phyloP scores from a whole-genome alignment of 257 asterid species.

The Nicotiana otophora region DNA sequence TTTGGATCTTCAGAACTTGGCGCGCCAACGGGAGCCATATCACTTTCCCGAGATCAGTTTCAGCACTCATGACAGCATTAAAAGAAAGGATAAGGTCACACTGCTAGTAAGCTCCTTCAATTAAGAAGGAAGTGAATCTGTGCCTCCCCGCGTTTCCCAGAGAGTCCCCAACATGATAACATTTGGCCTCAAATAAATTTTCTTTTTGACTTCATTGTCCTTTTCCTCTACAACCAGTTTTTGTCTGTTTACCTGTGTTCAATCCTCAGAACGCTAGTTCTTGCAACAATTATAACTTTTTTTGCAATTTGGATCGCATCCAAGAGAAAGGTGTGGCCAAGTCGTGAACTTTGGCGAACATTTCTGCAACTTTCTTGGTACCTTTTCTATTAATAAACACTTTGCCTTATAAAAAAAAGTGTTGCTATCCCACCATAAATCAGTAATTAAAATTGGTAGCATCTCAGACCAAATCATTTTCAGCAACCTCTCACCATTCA shows the following conservation, averaged over 20 bases:
- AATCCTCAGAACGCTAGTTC: background rate
- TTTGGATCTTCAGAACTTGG: too few relatives aligned
- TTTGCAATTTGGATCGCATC: background rate
- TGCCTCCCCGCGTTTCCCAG: too few relatives aligned
- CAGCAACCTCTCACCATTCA: background rate
- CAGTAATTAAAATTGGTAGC: background rate
- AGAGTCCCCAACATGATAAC: too few relatives aligned
- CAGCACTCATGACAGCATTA: background rate
- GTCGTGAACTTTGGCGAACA: too few relatives aligned
- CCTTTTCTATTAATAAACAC: too few relatives aligned
- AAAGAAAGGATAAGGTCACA: background rate
- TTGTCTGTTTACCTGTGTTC: background rate
- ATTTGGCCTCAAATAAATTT: background rate
- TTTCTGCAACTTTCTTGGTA: too few relatives aligned
- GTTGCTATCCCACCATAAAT: background rate
- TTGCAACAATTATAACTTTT: background rate
- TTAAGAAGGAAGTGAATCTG: too few relatives aligned
- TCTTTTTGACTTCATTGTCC: background rate
- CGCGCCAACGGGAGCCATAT: too few relatives aligned
- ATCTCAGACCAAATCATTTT: background rate
- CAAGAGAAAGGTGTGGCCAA: background rate
- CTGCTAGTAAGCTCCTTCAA: too few relatives aligned
- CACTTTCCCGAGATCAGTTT: background rate
- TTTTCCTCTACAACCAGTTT: background rate
- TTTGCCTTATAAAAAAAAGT: too few relatives aligned